Base-by-base conservation (phyloP, 805 yeast genomes). In the Spathaspora girioi region DNA sequence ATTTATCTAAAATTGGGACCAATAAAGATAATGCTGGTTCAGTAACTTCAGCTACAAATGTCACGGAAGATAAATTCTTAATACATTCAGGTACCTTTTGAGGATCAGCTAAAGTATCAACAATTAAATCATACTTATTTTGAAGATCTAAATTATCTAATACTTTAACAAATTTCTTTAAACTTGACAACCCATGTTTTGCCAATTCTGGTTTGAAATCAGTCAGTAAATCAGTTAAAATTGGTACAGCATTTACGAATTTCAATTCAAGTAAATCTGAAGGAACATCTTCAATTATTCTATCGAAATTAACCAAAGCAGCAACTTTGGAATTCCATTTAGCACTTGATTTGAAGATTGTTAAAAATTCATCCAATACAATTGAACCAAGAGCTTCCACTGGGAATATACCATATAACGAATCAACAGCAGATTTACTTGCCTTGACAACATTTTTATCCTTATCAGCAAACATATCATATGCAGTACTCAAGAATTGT, bases 21-120 rank as follows among this genome's bases (percentile, higher is more conserved):
- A 93, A 77, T 51, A 93, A 73, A 8, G 98, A 82, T 60, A 93
- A 77, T 3, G 96, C 96, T 5, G 98, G 96, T 74, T 92, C 98
- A 14, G 97, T 94, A 56, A 93, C 99, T 75, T 94, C 99, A 45
- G 99, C 97, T 47, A 93, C 98, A 68, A 93, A 93, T 0, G 99
- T 94, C 50, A 93, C 97, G 41, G 96, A 87, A 2, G 97, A 87
- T 56, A 93, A 79, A 43, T 93, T 82, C 70, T 87, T 89, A 68
- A 93, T 89, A 70, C 97, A 91, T 53, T 81, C 86, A 51, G 97
- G 89, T 47, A 93, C 96, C 65, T 88, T 87, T 57, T 78, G 78
- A 50, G 98, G 98, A 65, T 93, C 88, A 45, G 96, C 91, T 69
- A 94, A 79, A 47, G 98, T 93, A 57, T 87, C 88, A 40, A 89